These are phyloP conservation scores for Claviceps arundinis DNA, from an alignment of 2,329 filamentous ascomycete genomes.

Conservation along the genomic window DNA sequence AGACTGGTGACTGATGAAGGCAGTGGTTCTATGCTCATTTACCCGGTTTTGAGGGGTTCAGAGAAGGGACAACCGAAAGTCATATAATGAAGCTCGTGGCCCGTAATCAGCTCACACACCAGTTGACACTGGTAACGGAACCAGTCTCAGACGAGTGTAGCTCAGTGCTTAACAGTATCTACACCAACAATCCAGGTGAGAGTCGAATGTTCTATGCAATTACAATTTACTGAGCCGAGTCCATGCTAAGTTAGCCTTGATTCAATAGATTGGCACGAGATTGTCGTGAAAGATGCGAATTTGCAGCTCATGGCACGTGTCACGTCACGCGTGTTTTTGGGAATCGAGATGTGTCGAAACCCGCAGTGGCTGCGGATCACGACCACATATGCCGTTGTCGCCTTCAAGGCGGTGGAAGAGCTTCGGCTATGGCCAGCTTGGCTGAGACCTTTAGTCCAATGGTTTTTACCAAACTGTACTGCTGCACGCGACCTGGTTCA, in stretches of 20 bases:
- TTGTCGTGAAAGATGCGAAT: background rate
- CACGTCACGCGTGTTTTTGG: conserved; percentile 36
- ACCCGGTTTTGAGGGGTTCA: background rate
- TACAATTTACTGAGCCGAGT: background rate
- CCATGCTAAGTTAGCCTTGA: too few relatives aligned
- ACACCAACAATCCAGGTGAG: background rate
- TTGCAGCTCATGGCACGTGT: conserved; percentile 29
- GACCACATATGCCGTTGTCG: conserved; percentile 27
- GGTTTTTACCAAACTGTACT: conserved; percentile 9
- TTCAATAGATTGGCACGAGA: background rate
- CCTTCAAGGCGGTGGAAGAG: conserved; percentile 15
- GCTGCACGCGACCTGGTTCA: conserved; percentile 5
- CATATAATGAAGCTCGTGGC: conserved; percentile 1
- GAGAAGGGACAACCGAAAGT: background rate
- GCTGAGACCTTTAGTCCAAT: conserved; percentile 8
- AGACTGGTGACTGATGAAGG: background rate
- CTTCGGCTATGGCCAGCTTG: conserved; percentile 9
- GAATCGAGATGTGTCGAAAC: conserved; percentile 29
- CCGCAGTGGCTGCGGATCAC: conserved; percentile 32
- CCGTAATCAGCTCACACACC: background rate
- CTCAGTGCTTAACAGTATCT: background rate
- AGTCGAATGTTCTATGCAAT: background rate
- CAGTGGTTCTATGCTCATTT: conserved; percentile 3
- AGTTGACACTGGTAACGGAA: background rate
- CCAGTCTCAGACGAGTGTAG: conserved; percentile 1